Evolutionary conservation across 768 basidiomycete species (phyloP), one percentile per base, ranked within the genome.

Genomic region (Auricularia auricula-judae): DNA sequence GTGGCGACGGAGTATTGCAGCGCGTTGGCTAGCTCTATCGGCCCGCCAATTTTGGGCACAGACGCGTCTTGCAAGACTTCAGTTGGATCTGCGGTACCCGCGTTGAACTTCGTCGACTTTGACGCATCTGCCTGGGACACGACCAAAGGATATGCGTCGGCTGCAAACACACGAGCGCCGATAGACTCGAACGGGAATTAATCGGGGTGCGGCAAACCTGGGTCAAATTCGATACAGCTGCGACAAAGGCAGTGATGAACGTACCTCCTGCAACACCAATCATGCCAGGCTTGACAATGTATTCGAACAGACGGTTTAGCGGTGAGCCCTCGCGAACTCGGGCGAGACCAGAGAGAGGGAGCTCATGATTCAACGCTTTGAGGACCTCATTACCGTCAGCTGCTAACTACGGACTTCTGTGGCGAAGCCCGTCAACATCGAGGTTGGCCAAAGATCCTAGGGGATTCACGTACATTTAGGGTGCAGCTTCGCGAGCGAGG

Each of bases 171-270:
- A 39, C 84, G 78, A 11, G 82, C 85, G 2, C 82, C 81, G 58
- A 93, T 67, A 35, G 79, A 76, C 29, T 85, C 79, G 71, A 88
- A 88, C 0, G 88, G 88, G 72, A 89, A 92, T 71, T 85, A 86
- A 0, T 79, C 80, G 4, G 88, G 84, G 66, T 77, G 80, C 0
- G 91, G 89, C 29, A 88, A 70, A 10, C 89, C 47, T 51, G 18
- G 5, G 21, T 18, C 21, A 21, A 16, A 18, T 8, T 51, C 21
- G 47, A 21, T 51, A 51, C 12, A 16, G 11, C 5, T 51, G 47
- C 21, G 47, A 39, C 39, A 39, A 4, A 39, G 39, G 8, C 8
- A 39, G 39, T 12, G 39, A 39, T 7, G 12, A 12, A 39, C 39
- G 7, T 12, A 51, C 47, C 89, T 70, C 89, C 89, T 18, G 87